A percentile compares a stretch with the other conserved stretches of the same genome.
Evolutionary conservation across 1,139 yeast species (phyloP).

Genomic region (Ogataea hybrid): DNA sequence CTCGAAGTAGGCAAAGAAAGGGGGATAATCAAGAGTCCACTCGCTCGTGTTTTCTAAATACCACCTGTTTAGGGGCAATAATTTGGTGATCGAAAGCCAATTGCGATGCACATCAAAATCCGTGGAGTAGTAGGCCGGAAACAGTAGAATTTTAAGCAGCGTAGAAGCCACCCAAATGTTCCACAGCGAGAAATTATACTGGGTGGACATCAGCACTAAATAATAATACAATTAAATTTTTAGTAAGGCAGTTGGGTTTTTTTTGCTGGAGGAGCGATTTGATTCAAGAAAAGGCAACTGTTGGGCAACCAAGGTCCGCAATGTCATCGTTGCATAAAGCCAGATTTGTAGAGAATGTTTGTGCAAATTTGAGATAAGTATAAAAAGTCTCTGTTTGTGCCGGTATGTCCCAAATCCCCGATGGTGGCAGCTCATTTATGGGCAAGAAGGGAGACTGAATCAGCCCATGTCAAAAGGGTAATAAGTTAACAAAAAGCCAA

Average conservation of each 20-base stretch:
- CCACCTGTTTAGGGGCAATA: constrained; percentile 80
- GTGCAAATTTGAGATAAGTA: too few species aligned
- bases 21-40: constrained; percentile 98
- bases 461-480: too few species aligned
- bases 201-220: constrained; percentile 4
- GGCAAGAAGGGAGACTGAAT: too few species aligned
- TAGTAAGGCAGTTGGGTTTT: not conserved
- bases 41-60: constrained; percentile 79
- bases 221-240: not conserved
- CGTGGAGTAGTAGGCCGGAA: constrained; percentile 66
- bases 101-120: constrained; percentile 97
- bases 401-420: too few species aligned
- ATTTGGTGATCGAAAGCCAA: constrained; percentile 89
- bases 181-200: constrained; percentile 48
- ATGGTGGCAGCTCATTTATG: too few species aligned
- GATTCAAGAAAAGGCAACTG: too few species aligned
- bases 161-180: constrained; percentile 64
- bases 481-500: too few species aligned
- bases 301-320: too few species aligned
- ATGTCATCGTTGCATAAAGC: too few species aligned
- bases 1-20: constrained; percentile 95
- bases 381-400: too few species aligned
- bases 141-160: constrained; percentile 50
- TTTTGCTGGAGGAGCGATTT: too few species aligned
- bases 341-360: too few species aligned